Base-by-base conservation (phyloP, 139 green algal species). In the Closterium sp. region DNA sequence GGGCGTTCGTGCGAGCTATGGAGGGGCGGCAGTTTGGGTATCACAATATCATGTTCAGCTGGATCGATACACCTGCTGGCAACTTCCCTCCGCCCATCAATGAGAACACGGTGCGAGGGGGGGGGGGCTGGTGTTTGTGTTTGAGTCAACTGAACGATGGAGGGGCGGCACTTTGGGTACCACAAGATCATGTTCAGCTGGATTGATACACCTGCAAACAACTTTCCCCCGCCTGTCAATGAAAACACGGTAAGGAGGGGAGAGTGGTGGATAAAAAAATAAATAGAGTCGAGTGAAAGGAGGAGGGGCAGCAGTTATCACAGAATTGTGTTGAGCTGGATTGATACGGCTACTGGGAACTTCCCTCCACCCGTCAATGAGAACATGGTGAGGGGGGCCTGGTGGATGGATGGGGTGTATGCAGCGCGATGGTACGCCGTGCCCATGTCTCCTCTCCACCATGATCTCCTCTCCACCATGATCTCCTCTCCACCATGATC, bases 41-140 rank as follows among this genome's bases (percentile, higher is more conserved):
- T 21, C 92, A 95, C 79, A 95, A 95, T 84, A 94, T 95, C 6
- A 92, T 95, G 70, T 95, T 95, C 90, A 94, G 90, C 62, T 95
- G 92, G 92, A 93, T 95, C 5, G 92, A 95, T 79, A 93, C 91
- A n/a, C 27, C 86, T 22, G 28, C 29, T 0, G 42, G 88, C 34
- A 95, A 95, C 88, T 95, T 89, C 19, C 92, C 92, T 2, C 70
- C 91, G 31, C 90, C 90, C 0, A 38, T 95, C 0, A 32, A 92
- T 30, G 90, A 79, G 62, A 79, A 79, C 13, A 79, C 62, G n/a
- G n/a, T 5, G 62, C 27, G 3, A 24, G 62, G 17, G 13, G 13
- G 17, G 62, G 62, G 62, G n/a, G n/a, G n/a, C n/a, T 79, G 62
- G 17, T 27, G 17, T 0, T 6, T 79, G 3, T 50, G 38, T 50